Base-by-base conservation (phyloP, 257 asterid genomes). In the Penstemon barbatus region DNA sequence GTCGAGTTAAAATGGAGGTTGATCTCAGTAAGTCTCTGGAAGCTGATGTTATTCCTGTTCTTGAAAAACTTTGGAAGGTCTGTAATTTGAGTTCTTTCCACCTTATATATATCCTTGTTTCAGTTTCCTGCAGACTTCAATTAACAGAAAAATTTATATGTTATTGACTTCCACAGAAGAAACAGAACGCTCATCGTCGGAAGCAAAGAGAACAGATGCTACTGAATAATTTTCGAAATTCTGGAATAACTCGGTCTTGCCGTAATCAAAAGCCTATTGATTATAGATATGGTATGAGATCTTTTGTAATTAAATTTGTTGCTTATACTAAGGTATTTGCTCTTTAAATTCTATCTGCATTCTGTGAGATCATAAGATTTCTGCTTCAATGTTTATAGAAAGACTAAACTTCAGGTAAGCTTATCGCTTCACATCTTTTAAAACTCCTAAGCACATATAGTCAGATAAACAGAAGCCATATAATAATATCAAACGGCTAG, bases 51-150 rank as follows among this genome's bases (percentile, higher is more conserved):
- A 78, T 92, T 66, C 96, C 98, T 52, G 78, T 80, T 74, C 86
- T 92, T 70, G 85, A 84, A 76, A 92, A 75, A 77, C 83, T 86
- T 60, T 75, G 73, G 85, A 90, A 80, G 97, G 98, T 92, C 71
- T 53, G 84, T 54, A 67, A 64, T 73, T 63, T 5, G 57, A 60
- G 58, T 69, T 71, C 37, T 44, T 67, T 45, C 49, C 61, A n/a
- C 43, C 46, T 54, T 55, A 12, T 59, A 15, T 36, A 5, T 55
- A 40, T 46, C 44, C 48, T 53, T 57, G 39, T 70, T 57, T 56
- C 11, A 53, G 42, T 53, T 7, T 74, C 53, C 56, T 36, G 60
- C 51, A 71, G 72, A 36, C 54, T 65, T 70, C 68, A 68, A 58
- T 62, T 57, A 46, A 68, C 43, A 53, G 49, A 49, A 43, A 48